Conservation (phyloP, 805 yeast species). For the Helenozyma rhizophorensis region DNA sequence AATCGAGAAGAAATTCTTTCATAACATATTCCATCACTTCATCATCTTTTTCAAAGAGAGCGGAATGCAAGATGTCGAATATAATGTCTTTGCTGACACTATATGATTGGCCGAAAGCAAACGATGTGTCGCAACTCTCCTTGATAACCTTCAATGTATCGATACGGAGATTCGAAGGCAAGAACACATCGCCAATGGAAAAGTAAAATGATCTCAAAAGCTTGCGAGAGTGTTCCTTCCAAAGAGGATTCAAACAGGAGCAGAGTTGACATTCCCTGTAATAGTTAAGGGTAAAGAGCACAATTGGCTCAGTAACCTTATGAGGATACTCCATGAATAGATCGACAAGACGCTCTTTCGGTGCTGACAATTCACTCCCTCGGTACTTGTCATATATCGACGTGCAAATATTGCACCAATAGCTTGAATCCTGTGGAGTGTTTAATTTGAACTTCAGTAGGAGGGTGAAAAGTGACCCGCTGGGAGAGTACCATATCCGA, state of each 20-base stretch:
- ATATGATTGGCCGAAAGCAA: slow-evolving; percentile 23
- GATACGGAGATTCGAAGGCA: slow-evolving; percentile 22
- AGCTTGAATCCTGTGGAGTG: slow-evolving; percentile 25
- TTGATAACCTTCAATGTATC: slow-evolving; percentile 32
- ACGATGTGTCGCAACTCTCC: slow-evolving; percentile 33
- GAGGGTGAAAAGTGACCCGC: slow-evolving; percentile 38
- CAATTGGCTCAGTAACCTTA: slow-evolving; percentile 32
- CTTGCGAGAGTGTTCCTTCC: slow-evolving; percentile 45
- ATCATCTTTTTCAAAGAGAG: slow-evolving; percentile 26
- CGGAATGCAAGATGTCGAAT: slow-evolving; percentile 25
- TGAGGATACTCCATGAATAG: slow-evolving; percentile 37
- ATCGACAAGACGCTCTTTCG: slow-evolving; percentile 37
- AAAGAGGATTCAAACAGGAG: slow-evolving; percentile 45
- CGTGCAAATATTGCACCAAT: slow-evolving; percentile 32
- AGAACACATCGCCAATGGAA: slow-evolving; percentile 8
- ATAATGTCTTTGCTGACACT: slow-evolving; percentile 30
- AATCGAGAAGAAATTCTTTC: slow-evolving; percentile 21
- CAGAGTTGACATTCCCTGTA: slow-evolving; percentile 50
- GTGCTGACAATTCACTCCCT: slow-evolving; percentile 35
- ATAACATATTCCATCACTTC: slow-evolving; percentile 28
- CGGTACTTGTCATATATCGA: slow-evolving; percentile 29
- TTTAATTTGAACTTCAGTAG: slow-evolving; percentile 21
- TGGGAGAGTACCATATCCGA: slow-evolving; percentile 37
- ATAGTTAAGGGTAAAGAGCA: slow-evolving; percentile 42
- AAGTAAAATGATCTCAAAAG: slow-evolving; percentile 44